Base-by-base conservation (phyloP, 148 eudicot genomes). In the Cornus kousa region DNA sequence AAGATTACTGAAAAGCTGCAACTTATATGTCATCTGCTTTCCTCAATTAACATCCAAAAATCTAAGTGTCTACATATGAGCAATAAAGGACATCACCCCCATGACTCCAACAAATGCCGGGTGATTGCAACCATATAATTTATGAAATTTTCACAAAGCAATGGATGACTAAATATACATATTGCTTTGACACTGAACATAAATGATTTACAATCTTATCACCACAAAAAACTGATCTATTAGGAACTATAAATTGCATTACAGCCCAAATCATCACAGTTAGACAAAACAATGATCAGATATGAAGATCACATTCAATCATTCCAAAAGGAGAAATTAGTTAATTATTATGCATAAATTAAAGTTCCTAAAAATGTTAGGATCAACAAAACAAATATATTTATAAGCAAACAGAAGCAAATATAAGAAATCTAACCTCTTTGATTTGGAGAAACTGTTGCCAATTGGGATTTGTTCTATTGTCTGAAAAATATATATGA, bases 381-480 rank as follows among this genome's bases (percentile, higher is more conserved):
- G 16, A 71, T 71, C 73, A 4, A 9, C 31, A 14, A 55, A 20
- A 35, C 50, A 46, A 22, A n/a, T 7, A 72, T 48, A 50, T 50
- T 1, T 24, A 24, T 19, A 76, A 23, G 57, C 35, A 31, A 48
- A 50, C 28, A 69, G 13, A 76, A 68, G 43, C 64, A 50, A 50
- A 50, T 28, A 77, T 16, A 68, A 9, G 22, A 75, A 65, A 64
- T 28, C 33, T 33, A 72, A 17, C 71, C 70, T 53, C 71, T 46
- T 66, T 19, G 71, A 14, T 5, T 3, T 43, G 71, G 10, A 46
- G 67, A 67, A 16, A 5, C 23, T 64, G 20, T 35, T 43, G 20
- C 40, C 57, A 39, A 75, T 13, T 43, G 23, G 20, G 70, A 14
- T 16, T 55, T 75, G 60, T 75, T 75, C 37, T 37, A 75, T 64